Evolutionary conservation across 169 alveolate genomes (phyloP).

Genomic region (Cyclospora cayetanensis): DNA sequence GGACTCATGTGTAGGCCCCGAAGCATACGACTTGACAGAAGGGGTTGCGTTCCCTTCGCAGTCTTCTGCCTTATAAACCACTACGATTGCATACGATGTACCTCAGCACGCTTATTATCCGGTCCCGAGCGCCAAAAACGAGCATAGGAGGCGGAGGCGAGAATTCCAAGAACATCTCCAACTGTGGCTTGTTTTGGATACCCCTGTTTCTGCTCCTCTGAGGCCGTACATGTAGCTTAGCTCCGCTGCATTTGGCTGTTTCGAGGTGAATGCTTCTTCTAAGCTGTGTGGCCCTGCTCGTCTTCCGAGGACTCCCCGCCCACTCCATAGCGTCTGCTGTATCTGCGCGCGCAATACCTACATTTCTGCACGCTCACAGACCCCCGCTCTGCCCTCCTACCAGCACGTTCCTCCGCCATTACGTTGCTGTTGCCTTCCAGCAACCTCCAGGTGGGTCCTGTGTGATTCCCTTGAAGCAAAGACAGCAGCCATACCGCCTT

Average conservation of each 20-base stretch:
- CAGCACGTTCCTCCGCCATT: not conserved
- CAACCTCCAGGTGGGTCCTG: not conserved
- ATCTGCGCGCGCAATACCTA: not conserved
- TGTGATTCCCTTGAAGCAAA: not conserved
- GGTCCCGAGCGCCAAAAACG: no score
- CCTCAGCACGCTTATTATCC: no score
- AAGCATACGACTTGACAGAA: no score
- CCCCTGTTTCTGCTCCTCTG: no score
- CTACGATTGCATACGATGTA: no score
- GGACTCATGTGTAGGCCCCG: no score
- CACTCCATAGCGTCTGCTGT: not conserved
- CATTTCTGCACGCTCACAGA: not conserved
- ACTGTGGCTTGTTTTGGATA: no score
- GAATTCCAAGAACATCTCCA: no score
- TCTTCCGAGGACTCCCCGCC: not conserved
- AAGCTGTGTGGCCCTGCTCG: not conserved
- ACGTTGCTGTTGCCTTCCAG: not conserved
- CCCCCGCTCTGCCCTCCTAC: not conserved
- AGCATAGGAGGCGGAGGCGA: no score
- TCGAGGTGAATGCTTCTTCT: not conserved
- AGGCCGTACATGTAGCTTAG: not conserved
- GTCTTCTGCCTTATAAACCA: no score
- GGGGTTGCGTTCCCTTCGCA: no score
- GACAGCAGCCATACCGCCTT: not conserved
- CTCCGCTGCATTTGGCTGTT: not conserved